Percentiles rank a stretch among this genome's conserved stretches.
phyloP scores from a whole-genome alignment of 2,329 filamentous ascomycete genomes.

The Epichloe scottii region DNA sequence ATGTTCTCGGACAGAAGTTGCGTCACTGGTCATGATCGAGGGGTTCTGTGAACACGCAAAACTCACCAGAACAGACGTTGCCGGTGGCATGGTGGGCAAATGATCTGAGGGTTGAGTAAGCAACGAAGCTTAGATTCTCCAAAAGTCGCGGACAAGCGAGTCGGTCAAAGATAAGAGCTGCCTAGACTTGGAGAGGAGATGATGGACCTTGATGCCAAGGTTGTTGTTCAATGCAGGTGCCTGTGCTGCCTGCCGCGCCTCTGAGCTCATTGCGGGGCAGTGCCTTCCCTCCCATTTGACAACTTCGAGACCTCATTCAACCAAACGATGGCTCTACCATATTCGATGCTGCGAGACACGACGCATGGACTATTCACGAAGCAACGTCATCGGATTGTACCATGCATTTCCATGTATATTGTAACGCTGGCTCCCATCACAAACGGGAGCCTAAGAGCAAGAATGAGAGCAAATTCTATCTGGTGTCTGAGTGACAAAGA shows the following conservation, averaged over 20 bases:
- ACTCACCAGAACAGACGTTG: constrained; percentile 20
- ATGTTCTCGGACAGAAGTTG: constrained; percentile 4
- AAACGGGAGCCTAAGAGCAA: neutral
- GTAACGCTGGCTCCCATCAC: neutral
- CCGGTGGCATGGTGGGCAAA: constrained; percentile 20
- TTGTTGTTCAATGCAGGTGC: neutral
- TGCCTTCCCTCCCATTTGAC: neutral
- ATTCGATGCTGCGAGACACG: too few species aligned
- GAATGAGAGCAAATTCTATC: neutral
- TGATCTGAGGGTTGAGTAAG: neutral
- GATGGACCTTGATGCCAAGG: neutral
- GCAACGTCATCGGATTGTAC: too few species aligned
- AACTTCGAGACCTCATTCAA: neutral
- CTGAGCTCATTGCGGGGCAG: constrained; percentile 4
- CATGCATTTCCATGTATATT: neutral
- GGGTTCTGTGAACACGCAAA: constrained; percentile 1
- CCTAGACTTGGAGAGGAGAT: neutral
- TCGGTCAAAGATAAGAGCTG: neutral
- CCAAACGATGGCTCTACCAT: neutral
- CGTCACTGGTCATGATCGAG: constrained; percentile 12
- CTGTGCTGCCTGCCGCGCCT: neutral
- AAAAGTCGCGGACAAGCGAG: neutral
- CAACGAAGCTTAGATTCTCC: neutral
- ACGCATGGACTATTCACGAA: too few species aligned
- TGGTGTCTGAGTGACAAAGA: neutral